Base-by-base conservation (phyloP, 345 rosid genomes). In the Dovyalis caffra region DNA sequence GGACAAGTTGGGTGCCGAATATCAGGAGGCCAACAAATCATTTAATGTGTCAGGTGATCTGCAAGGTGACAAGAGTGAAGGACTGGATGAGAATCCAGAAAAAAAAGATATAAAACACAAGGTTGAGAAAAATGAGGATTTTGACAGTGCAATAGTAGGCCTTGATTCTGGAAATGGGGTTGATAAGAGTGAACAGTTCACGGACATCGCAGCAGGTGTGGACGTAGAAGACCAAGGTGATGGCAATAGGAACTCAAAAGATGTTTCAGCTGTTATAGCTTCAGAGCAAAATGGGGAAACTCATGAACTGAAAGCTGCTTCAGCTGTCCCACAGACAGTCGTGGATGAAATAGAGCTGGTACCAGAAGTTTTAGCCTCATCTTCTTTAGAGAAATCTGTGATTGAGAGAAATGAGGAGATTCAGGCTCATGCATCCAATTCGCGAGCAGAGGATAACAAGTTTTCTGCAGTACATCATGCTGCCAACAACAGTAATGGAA, bases 401-500 rank as follows among this genome's bases (percentile, higher is more conserved):
- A 43, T 73, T 65, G 79, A 78, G 76, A 79, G 58, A 67, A 78
- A 47, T 38, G 82, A 76, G 71, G 86, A 81, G 40, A 45, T 77
- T 77, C 53, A 58, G 64, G 75, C 32, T 43, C 68, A 49, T 56
- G 73, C 64, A 63, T 43, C 68, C 78, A 72, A 71, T 70, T 28
- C 64, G 71, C 71, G 56, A 68, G 67, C 65, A 72, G 85, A 77
- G 67, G 75, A 66, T 65, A 29, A 58, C 60, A 57, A 66, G 68
- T 33, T 20, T 69, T 76, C 83, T 76, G 81, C 74, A 56, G 79
- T 77, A n/a, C 66, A 9, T 5, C 47, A 14, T 35, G 75, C 83
- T 58, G 80, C 29, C 76, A 80, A 76, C 66, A 79, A 63, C 45
- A 78, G 70, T 31, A 70, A 51, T 73, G 82, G 87, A 57, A 72